Percentiles rank a stretch among this genome's conserved stretches.
These are phyloP conservation scores for Trypanosoma rangeli DNA, from an alignment of 208 protist species.

Conservation along the genomic window DNA sequence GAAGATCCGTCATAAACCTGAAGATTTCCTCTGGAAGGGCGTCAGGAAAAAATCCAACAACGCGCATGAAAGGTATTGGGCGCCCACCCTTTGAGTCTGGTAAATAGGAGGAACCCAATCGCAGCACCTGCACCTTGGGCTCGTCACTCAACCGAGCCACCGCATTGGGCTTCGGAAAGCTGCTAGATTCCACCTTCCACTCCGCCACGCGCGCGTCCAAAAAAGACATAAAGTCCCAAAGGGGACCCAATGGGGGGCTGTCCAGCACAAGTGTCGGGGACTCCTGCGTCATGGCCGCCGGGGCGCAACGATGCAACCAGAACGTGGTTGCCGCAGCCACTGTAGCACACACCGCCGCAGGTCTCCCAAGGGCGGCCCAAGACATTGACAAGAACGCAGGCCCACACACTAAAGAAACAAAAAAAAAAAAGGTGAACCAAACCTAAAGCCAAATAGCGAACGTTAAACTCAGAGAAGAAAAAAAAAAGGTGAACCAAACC, in stretches of 20 bases:
- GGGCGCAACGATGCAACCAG: not conserved
- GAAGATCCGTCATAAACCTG: conserved; percentile 44
- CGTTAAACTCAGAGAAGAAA: not conserved
- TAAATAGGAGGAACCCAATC: conserved; percentile 32
- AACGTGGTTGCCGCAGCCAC: conserved; percentile 4
- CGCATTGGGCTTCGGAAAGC: conserved; percentile 1
- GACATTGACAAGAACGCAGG: not conserved
- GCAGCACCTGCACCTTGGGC: conserved; percentile 40
- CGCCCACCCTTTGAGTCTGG: conserved; percentile 14
- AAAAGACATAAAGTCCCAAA: conserved; percentile 31
- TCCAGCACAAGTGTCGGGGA: not conserved
- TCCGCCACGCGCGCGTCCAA: conserved; percentile 21
- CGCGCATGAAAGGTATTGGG: conserved; percentile 48
- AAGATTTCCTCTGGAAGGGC: conserved; percentile 34
- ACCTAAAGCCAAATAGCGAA: not conserved
- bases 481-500: conserved; percentile 2
- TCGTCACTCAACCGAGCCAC: conserved; percentile 17
- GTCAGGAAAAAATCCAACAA: conserved; percentile 54
- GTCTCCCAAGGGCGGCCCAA: conserved; percentile 16
- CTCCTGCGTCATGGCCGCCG: conserved; percentile 9
- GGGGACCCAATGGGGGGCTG: not conserved
- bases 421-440: conserved; percentile 16
- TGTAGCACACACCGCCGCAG: conserved; percentile 15
- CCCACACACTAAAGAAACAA: conserved; percentile 2
- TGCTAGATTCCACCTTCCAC: conserved; percentile 31